Evolutionary conservation across 306 rosid genomes (phyloP).

Genomic region (Acacia confusa): DNA sequence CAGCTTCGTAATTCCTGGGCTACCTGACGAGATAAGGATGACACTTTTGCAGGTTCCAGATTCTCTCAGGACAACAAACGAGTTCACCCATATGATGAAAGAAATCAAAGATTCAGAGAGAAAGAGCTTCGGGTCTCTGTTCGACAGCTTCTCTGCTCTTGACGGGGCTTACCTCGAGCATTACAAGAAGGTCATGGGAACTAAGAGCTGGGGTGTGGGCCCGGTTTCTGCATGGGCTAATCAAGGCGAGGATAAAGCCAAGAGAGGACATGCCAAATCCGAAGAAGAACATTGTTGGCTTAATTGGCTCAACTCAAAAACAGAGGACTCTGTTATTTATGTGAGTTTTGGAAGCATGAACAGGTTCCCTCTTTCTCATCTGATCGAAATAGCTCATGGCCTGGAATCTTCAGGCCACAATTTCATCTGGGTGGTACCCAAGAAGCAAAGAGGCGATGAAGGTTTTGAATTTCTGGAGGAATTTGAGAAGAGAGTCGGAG

Average conservation of each 20-base stretch:
- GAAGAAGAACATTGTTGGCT: constrained; percentile 27
- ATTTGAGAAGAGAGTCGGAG: constrained; percentile 7
- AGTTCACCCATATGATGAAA: not conserved
- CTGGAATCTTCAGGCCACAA: constrained; percentile 8
- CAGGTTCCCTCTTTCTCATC: not conserved
- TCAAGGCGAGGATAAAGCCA: constrained; percentile 35
- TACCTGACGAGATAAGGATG: constrained; percentile 40
- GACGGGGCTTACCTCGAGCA: constrained; percentile 28
- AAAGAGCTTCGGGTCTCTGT: constrained; percentile 38
- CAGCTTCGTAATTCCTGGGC: constrained; percentile 24
- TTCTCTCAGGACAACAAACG: constrained; percentile 31
- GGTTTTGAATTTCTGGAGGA: not conserved
- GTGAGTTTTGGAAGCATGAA: constrained; percentile 18
- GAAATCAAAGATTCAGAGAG: constrained; percentile 30
- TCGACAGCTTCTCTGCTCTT: constrained; percentile 41
- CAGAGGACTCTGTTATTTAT: constrained; percentile 22
- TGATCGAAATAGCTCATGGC: not conserved
- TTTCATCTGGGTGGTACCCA: not conserved
- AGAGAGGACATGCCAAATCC: constrained; percentile 24
- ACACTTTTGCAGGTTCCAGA: constrained; percentile 41
- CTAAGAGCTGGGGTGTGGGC: constrained; percentile 41
- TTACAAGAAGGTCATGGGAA: constrained; percentile 26
- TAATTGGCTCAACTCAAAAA: constrained; percentile 37
- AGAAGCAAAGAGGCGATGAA: not conserved
- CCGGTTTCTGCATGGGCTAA: constrained; percentile 28